Evolutionary conservation across 2,329 filamentous ascomycete species (phyloP).

Genomic region (Aaosphaeria pasadenensis): DNA sequence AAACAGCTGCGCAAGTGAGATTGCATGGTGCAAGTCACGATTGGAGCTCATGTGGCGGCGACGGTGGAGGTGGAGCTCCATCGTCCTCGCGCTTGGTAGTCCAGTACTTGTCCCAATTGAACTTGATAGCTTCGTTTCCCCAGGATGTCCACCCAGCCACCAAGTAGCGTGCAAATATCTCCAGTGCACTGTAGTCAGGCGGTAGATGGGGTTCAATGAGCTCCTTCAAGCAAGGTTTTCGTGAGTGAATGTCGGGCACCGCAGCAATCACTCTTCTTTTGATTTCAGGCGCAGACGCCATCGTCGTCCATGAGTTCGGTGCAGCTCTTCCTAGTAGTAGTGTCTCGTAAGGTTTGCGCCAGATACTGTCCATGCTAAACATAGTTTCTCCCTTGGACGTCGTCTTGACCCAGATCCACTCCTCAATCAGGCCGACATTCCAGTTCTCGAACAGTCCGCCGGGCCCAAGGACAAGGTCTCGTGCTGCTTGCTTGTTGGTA

Average conservation of each 20-base stretch:
- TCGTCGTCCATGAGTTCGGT: conserved; percentile 20
- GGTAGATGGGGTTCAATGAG: conserved; percentile 57
- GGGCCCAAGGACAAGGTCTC: conserved; percentile 54
- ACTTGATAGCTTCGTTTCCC: conserved; percentile 71
- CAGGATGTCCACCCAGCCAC: conserved; percentile 76
- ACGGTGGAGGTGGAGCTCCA: no score
- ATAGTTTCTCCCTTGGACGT: conserved; percentile 64
- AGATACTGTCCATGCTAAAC: conserved; percentile 56
- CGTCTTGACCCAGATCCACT: conserved; percentile 80
- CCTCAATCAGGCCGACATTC: conserved; percentile 63
- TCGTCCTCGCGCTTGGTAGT: conserved; percentile 1
- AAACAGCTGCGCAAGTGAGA: no score
- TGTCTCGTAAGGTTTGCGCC: conserved; percentile 76
- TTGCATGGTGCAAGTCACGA: no score
- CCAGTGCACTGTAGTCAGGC: conserved; percentile 57
- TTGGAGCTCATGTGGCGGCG: no score
- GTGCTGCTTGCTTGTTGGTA: conserved; percentile 64
- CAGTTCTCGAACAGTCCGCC: conserved; percentile 63
- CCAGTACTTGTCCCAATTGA: conserved; percentile 61
- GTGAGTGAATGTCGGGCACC: conserved; percentile 73
- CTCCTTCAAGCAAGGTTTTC: conserved; percentile 69
- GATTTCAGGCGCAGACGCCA: conserved; percentile 24
- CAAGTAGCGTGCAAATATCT: conserved; percentile 73
- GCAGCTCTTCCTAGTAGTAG: conserved; percentile 57
- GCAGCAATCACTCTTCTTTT: conserved; percentile 60